Percentiles rank a stretch among this genome's conserved stretches.
Conservation (phyloP, 495 filamentous ascomycete genomes). For the Penicillium odoratum region DNA sequence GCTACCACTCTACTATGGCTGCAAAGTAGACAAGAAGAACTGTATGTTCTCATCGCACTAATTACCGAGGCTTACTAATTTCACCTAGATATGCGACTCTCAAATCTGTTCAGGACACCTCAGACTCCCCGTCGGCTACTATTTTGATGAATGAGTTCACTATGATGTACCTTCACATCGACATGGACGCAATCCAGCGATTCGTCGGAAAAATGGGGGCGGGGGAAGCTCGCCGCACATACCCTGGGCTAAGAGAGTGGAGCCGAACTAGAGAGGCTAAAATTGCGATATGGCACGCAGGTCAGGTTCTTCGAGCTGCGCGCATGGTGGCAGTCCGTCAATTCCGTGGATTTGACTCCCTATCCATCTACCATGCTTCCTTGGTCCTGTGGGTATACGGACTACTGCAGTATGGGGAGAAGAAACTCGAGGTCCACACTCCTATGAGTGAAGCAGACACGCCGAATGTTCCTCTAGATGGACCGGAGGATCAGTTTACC, state of each 20-base stretch:
- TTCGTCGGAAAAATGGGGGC: conserved; percentile 62
- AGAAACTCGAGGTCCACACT: conserved; percentile 3
- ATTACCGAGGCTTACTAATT: not conserved
- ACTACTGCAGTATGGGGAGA: conserved; percentile 32
- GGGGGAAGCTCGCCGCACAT: conserved; percentile 52
- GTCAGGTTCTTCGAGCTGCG: conserved; percentile 55
- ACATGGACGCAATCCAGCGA: conserved; percentile 59
- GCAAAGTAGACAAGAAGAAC: conserved; percentile 29
- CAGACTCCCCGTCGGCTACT: conserved; percentile 12
- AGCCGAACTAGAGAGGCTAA: conserved; percentile 47
- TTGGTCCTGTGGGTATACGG: conserved; percentile 59
- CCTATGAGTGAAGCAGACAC: conserved; percentile 18
- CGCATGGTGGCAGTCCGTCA: conserved; percentile 41
- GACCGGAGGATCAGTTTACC: conserved; percentile 29
- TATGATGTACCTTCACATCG: conserved; percentile 57
- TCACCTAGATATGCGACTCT: conserved; percentile 13
- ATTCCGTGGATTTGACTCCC: conserved; percentile 57
- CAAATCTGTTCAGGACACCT: conserved; percentile 3
- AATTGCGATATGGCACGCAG: conserved; percentile 58
- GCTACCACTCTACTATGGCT: conserved; percentile 26
- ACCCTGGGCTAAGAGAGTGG: conserved; percentile 53
- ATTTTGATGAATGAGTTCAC: conserved; percentile 51
- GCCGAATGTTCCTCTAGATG: conserved; percentile 29
- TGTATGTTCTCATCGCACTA: conserved; percentile 10
- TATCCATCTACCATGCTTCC: conserved; percentile 56